phyloP scores from a whole-genome alignment of 2,329 filamentous ascomycete species.

The Colletotrichum scovillei region DNA sequence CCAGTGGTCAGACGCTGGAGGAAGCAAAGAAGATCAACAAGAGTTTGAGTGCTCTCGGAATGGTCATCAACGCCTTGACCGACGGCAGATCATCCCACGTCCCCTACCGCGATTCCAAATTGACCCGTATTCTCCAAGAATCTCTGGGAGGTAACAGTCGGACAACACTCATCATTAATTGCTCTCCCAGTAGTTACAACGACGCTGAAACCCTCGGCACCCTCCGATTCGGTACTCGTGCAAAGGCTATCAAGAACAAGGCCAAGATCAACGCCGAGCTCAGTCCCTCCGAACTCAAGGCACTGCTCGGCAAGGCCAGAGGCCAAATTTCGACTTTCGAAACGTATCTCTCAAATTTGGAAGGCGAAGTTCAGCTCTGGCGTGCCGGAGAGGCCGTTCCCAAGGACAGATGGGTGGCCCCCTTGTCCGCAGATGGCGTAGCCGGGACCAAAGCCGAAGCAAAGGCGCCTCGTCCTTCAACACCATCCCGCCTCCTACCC shows the following conservation, averaged over 20 bases:
- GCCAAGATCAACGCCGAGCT: conserved; percentile 99
- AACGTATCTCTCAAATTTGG: conserved; percentile 83
- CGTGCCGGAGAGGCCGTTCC: conserved; percentile 89
- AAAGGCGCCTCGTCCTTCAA: conserved; percentile 63
- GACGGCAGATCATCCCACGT: conserved; percentile 97
- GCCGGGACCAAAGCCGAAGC: conserved; percentile 51
- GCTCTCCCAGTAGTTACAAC: conserved; percentile 98
- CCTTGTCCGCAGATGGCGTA: conserved; percentile 67
- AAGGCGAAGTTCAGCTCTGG: conserved; percentile 89
- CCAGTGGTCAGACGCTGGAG: conserved; percentile 95
- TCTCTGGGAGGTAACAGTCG: conserved; percentile 96
- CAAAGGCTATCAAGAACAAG: conserved; percentile 99
- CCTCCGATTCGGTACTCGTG: conserved; percentile 92
- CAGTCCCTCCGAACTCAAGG: conserved; percentile 94
- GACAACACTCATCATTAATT: conserved; percentile 99
- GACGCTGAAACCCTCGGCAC: conserved; percentile 94
- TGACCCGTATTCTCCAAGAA: conserved; percentile 97
- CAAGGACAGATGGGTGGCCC: conserved; percentile 85
- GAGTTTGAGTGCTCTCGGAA: conserved; percentile 95
- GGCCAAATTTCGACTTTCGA: conserved; percentile 90
- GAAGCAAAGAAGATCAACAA: conserved; percentile 99
- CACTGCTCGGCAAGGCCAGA: conserved; percentile 91
- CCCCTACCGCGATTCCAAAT: conserved; percentile 97
- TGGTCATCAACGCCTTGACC: conserved; percentile 98
- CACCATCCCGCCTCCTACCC: conserved; percentile 59